These are phyloP conservation scores for Pezicula rhizophila DNA, from an alignment of 2,329 filamentous ascomycete genomes.

Conservation along the genomic window DNA sequence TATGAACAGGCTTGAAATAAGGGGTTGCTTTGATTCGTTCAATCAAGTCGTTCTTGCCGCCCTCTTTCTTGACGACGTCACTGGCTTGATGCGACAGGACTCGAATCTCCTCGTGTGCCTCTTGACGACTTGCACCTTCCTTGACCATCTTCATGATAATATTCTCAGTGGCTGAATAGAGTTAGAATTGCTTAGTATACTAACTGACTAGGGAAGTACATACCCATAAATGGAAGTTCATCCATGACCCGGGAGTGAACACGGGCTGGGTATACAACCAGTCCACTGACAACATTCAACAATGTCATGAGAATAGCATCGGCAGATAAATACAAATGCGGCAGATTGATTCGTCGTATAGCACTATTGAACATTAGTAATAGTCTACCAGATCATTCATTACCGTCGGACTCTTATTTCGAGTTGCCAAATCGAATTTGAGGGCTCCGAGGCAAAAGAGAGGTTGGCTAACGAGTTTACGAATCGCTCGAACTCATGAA, in stretches of 20 bases:
- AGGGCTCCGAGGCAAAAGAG: no score
- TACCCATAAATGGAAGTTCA: conserved; percentile 77
- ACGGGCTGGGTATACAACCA: conserved; percentile 69
- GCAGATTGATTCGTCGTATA: conserved; percentile 56
- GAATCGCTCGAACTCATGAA: no score
- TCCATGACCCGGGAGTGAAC: conserved; percentile 63
- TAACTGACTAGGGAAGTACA: no score
- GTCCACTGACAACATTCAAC: conserved; percentile 61
- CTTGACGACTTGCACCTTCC: conserved; percentile 67
- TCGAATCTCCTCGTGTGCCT: conserved; percentile 81
- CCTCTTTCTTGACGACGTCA: conserved; percentile 65
- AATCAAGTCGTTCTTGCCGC: conserved; percentile 74
- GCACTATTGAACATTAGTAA: conserved; percentile 33
- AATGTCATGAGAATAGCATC: conserved; percentile 62
- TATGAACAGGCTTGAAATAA: conserved; percentile 71
- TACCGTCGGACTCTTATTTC: no score
- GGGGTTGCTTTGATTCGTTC: conserved; percentile 65
- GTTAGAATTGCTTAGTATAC: no score
- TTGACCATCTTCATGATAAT: conserved; percentile 75
- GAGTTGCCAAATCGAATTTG: no score
- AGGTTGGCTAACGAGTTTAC: no score
- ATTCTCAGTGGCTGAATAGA: conserved; percentile 46
- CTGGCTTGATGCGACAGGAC: conserved; percentile 74
- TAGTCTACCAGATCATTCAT: no score
- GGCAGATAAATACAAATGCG: conserved; percentile 61